phyloP scores from a whole-genome alignment of 495 filamentous ascomycete genomes.

The Hypomontagnella submonticulosa region DNA sequence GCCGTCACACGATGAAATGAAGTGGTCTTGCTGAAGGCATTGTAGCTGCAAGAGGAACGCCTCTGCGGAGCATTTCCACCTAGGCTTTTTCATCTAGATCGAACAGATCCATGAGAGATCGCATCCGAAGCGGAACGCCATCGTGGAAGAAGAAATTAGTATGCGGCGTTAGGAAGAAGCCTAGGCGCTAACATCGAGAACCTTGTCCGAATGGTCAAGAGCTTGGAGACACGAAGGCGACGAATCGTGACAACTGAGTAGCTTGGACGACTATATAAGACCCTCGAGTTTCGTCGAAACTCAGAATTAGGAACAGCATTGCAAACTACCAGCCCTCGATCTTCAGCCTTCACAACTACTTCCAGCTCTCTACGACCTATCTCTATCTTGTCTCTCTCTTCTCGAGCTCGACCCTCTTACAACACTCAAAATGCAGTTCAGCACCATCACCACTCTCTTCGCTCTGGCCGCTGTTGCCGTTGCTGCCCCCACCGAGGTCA shows the following conservation, averaged over 20 bases:
- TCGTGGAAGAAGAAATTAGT: constrained; percentile 16
- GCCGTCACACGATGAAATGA: constrained; percentile 28
- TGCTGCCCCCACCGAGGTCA: constrained; percentile 33
- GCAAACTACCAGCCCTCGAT: constrained; percentile 31
- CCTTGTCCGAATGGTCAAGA: constrained; percentile 18
- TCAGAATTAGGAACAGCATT: constrained; percentile 24
- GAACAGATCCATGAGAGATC: constrained; percentile 12
- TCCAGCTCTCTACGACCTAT: constrained; percentile 25
- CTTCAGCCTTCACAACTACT: constrained; percentile 26
- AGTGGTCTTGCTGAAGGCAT: constrained; percentile 13
- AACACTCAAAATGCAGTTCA: constrained; percentile 45
- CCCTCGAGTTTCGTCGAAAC: constrained; percentile 10
- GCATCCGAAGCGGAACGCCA: constrained; percentile 28
- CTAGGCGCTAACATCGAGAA: background rate
- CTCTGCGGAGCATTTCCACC: constrained; percentile 2
- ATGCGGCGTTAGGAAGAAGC: constrained; percentile 12
- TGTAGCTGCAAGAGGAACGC: constrained; percentile 8
- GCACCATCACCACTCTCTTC: constrained; percentile 32
- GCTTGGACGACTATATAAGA: constrained; percentile 27
- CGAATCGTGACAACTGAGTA: background rate
- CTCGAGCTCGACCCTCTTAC: constrained; percentile 9
- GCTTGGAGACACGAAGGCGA: background rate
- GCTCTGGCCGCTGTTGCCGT: constrained; percentile 41
- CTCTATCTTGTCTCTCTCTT: constrained; percentile 9
- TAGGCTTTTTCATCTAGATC: constrained; percentile 27